Base-by-base conservation (phyloP, 2,329 filamentous ascomycete species). In the Orbilia ellipsospora region DNA sequence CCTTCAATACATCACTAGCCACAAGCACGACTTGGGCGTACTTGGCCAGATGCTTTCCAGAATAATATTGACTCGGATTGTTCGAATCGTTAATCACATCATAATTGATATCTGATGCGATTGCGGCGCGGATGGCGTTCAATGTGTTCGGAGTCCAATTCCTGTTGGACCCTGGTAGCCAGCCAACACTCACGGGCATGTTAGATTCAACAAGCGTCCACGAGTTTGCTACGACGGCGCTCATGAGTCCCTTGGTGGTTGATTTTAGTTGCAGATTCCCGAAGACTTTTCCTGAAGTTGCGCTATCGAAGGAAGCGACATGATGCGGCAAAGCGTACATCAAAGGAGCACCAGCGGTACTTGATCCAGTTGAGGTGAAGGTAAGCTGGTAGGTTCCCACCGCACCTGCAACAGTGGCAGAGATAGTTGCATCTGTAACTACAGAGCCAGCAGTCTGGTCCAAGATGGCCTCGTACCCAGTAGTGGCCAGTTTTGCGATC, bases 281-380 rank as follows among this genome's bases (percentile, higher is more conserved):
- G 45, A 84, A 40, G 4, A 76, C 80, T 6, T 85, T 84, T 23
- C 84, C 83, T 10, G 83, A 83, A 7, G 88, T 88, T 0, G 82
- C 82, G 0, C 82, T 78, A 78, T 92, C 88, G 75, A 98, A 94
- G 0, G 92, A 93, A 36, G 88, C 84, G 2, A 92, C 81, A 78
- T 98, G 95, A 81, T 98, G 95, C 20, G 94, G 93, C 56, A 99
- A 84, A 15, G 92, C 92, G 81, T 91, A 97, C 90, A 96, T 95
- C 77, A 95, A 85, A 20, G 97, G 84, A 1, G 66, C 66, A 73
- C 85, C 87, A 15, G 87, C 84, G 5, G 83, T 82, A 15, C 85
- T 81, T 42, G 88, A 84, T 4, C 94, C 94, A 0, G 84, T 86
- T 80, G 92, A 94, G n/a, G 84, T 83, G 84, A 92, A 98, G 0